These are phyloP conservation scores for Lavandula angustifolia DNA, from an alignment of 257 asterid species.

Conservation along the genomic window DNA sequence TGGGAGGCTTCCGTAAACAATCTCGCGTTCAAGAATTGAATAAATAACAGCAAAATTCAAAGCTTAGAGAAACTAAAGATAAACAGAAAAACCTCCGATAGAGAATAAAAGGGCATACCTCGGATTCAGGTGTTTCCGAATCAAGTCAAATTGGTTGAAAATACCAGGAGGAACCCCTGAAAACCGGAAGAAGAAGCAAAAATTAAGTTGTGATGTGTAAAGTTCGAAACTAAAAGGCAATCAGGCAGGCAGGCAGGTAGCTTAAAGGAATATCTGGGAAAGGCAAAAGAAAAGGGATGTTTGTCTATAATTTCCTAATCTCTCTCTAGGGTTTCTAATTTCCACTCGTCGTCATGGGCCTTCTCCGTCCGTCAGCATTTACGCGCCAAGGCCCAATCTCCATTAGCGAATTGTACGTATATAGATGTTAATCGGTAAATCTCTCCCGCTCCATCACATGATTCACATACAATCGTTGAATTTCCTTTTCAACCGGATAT, in stretches of 20 bases:
- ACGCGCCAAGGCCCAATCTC: constrained; percentile 37
- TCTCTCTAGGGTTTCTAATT: constrained; percentile 45
- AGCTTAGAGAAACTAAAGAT: not conserved
- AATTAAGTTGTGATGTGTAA: not conserved
- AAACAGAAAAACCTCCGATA: too few species aligned
- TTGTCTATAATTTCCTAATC: constrained; percentile 25
- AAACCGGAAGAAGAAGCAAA: constrained; percentile 16
- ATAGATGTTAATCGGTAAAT: too few species aligned
- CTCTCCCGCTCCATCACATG: not conserved
- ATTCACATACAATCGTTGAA: not conserved
- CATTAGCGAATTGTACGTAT: not conserved
- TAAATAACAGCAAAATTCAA: not conserved
- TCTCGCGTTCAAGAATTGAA: not conserved
- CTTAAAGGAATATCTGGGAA: constrained; percentile 31
- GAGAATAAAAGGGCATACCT: constrained; percentile 33
- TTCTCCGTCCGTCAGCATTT: not conserved
- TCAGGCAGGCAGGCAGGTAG: constrained; percentile 16
- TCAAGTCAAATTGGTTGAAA: constrained; percentile 22
- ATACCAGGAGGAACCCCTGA: constrained; percentile 8
- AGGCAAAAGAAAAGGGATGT: constrained; percentile 32
- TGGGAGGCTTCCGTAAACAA: not conserved
- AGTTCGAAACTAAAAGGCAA: not conserved
- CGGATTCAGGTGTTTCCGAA: constrained; percentile 28
- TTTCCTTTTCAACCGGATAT: not conserved
- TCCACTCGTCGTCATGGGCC: constrained; percentile 31